A percentile compares a stretch with the other conserved stretches of the same genome.
Conservation (phyloP, 306 rosid species). For the Fagus sylvatica region DNA sequence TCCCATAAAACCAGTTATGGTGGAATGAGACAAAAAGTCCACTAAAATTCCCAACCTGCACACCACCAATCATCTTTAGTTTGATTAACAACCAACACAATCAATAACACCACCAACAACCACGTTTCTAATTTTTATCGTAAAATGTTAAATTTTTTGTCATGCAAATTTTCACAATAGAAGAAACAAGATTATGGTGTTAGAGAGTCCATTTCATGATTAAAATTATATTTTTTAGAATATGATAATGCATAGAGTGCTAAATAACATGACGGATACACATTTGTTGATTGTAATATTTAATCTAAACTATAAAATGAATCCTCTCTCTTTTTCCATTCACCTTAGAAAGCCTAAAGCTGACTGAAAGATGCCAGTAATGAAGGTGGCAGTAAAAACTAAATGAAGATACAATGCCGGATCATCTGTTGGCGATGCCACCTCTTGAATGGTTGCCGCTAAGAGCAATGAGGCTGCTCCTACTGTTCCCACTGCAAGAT, state of each 20-base stretch:
- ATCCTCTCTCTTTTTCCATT: background rate
- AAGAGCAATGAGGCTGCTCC: constrained; percentile 78
- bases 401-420: constrained; percentile 58
- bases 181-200: too few species aligned
- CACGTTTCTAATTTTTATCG: too few species aligned
- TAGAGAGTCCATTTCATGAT: too few species aligned
- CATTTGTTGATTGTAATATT: too few species aligned
- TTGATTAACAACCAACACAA: too few species aligned
- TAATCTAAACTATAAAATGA: too few species aligned
- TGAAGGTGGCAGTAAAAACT: constrained; percentile 61
- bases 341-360: constrained; percentile 71
- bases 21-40: constrained; percentile 89
- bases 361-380: constrained; percentile 66
- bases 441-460: constrained; percentile 34
- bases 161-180: too few species aligned
- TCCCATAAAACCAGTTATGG: constrained; percentile 86
- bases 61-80: constrained; percentile 13
- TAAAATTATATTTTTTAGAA: too few species aligned
- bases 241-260: too few species aligned
- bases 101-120: too few species aligned
- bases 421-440: constrained; percentile 30
- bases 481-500: constrained; percentile 85
- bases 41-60: constrained; percentile 85
- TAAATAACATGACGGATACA: too few species aligned
- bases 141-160: too few species aligned